These are phyloP conservation scores for Apiotrichum veenhuisii DNA, from an alignment of 1,284 basidiomycete species.

Conservation along the genomic window DNA sequence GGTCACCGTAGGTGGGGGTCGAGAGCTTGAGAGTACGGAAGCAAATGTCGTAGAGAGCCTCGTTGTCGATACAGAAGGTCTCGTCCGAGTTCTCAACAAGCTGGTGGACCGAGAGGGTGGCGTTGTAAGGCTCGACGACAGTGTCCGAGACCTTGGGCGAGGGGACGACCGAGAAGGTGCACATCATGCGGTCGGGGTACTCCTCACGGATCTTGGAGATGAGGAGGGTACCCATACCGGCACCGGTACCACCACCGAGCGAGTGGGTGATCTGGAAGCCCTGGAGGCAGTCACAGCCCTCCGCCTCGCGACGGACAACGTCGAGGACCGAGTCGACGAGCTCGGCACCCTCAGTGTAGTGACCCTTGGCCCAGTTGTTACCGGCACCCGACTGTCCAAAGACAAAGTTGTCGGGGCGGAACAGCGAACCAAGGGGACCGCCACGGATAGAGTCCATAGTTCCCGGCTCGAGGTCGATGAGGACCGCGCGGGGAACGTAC, in stretches of 20 bases:
- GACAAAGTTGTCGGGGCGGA: slow-evolving; percentile 60
- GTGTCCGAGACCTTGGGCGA: slow-evolving; percentile 61
- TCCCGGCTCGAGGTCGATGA: slow-evolving; percentile 92
- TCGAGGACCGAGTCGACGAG: slow-evolving; percentile 59
- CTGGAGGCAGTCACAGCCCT: slow-evolving; percentile 57
- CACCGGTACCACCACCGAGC: slow-evolving; percentile 61
- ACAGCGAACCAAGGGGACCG: slow-evolving; percentile 54
- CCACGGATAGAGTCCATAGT: slow-evolving; percentile 93
- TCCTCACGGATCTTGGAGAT: slow-evolving; percentile 63
- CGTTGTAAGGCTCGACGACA: slow-evolving; percentile 63
- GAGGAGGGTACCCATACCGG: slow-evolving; percentile 61
- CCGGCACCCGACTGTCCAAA: slow-evolving; percentile 58
- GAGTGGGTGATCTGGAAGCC: slow-evolving; percentile 63
- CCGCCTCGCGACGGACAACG: slow-evolving; percentile 60
- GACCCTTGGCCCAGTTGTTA: slow-evolving; percentile 60
- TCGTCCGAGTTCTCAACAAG: slow-evolving; percentile 63
- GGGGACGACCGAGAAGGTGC: slow-evolving; percentile 61
- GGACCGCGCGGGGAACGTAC: slow-evolving; percentile 93
- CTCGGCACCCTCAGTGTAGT: slow-evolving; percentile 55
- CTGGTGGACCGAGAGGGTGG: slow-evolving; percentile 59
- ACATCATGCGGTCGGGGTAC: slow-evolving; percentile 63
- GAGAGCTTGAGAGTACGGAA: slow-evolving; percentile 93
- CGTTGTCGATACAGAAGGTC: slow-evolving; percentile 79
- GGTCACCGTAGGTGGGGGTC: slow-evolving; percentile 90
- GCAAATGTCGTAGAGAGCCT: slow-evolving; percentile 97